Evolutionary conservation across 495 filamentous ascomycete species (phyloP), one percentile per base, ranked within the genome.

Genomic region (Chaetomium tenue): DNA sequence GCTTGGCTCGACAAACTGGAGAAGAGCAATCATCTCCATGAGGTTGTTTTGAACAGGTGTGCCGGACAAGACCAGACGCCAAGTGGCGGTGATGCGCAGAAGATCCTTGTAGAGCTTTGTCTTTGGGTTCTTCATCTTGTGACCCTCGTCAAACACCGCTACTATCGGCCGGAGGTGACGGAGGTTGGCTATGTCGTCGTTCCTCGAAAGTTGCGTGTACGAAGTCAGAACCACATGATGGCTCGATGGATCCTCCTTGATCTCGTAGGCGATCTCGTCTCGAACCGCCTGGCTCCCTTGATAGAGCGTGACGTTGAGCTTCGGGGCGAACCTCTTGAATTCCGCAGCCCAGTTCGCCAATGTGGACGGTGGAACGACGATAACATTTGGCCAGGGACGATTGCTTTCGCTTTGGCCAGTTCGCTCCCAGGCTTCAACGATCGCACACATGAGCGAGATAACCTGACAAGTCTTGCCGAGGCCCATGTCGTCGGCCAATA

Each of bases 401-500:
- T 86, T 77, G 26, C 78, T 65, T 9, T 65, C 61, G 2, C 58
- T 62, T 5, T 59, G 47, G 16, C 63, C 58, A 9, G 65, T 63
- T 9, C 39, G 25, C n/a, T 68, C 66, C 48, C 72, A 73, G 3
- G 69, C 85, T 67, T 91, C 85, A 16, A 87, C 84, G 8, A 98
- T 79, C 66, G 96, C 89, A 5, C 92, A 87, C 25, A 98, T 82
- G 72, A 98, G 93, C 0, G 92, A 85, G 67, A 98, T 96, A 60
- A 98, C 92, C 70, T 98, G 93, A 68, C 92, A 96, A 0, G 94
- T 98, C 79, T 98, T 98, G 13, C 94, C 94, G 11, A 98, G 82
- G 50, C 94, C 94, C 94, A 98, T 98, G 67, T 98, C 94, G 72
- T 98, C 94, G 0, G 94, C 95, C 18, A 98, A 79, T 65, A 98